These are phyloP conservation scores for Talaromyces sp. DNA, from an alignment of 2,329 filamentous ascomycete genomes.

Conservation along the genomic window DNA sequence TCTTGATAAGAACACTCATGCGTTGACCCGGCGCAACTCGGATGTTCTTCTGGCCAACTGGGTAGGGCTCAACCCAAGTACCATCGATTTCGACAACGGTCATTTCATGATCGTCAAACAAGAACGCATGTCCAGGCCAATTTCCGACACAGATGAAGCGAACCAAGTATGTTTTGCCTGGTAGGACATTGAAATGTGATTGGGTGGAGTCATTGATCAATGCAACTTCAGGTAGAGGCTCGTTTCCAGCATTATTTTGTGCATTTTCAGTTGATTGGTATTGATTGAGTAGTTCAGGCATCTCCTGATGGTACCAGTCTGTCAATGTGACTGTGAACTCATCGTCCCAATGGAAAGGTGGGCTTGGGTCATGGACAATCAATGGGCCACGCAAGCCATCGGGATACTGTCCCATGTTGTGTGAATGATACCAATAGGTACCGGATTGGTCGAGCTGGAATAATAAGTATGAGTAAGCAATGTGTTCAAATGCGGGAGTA, in stretches of 20 bases:
- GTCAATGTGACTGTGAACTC: slow-evolving; percentile 64
- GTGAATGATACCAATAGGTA: slow-evolving; percentile 78
- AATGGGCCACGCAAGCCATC: slow-evolving; percentile 65
- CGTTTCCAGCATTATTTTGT: slow-evolving; percentile 50
- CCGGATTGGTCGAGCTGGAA: slow-evolving; percentile 59
- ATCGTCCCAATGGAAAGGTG: slow-evolving; percentile 60
- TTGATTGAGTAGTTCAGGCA: slow-evolving; percentile 45
- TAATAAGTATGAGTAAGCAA: not conserved
- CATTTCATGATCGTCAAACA: slow-evolving; percentile 43
- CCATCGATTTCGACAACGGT: slow-evolving; percentile 39
- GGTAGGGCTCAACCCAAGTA: slow-evolving; percentile 29
- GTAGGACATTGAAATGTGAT: slow-evolving; percentile 56
- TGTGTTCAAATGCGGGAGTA: not conserved
- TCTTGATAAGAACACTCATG: slow-evolving; percentile 53
- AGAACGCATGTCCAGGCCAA: slow-evolving; percentile 55
- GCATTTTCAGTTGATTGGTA: slow-evolving; percentile 44
- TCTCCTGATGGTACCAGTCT: slow-evolving; percentile 67
- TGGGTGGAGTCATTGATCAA: slow-evolving; percentile 69
- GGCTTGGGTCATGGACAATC: slow-evolving; percentile 60
- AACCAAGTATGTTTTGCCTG: slow-evolving; percentile 69
- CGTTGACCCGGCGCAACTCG: slow-evolving; percentile 68
- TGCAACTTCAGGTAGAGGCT: slow-evolving; percentile 65
- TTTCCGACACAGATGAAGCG: slow-evolving; percentile 70
- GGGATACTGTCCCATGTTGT: slow-evolving; percentile 64
- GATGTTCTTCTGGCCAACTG: slow-evolving; percentile 56